Percentiles rank a stretch among this genome's conserved stretches.
Evolutionary conservation across 176 grass and related monocot species (phyloP).

Genomic region (Zoysia japonica): DNA sequence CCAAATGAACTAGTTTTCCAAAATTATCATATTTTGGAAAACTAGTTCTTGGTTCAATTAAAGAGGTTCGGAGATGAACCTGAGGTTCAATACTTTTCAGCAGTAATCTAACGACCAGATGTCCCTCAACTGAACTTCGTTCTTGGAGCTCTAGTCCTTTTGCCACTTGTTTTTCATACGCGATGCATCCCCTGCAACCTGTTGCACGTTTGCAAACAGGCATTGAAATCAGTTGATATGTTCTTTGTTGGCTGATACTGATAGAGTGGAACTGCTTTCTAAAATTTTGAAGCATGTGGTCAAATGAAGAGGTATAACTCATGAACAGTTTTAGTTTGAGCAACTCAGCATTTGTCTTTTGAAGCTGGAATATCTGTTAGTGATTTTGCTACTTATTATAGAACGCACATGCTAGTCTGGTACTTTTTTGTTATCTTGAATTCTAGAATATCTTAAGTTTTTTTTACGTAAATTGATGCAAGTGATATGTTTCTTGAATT

Average conservation of each 20-base stretch:
- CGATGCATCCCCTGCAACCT: background rate
- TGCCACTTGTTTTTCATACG: background rate
- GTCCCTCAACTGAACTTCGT: constrained; percentile 13
- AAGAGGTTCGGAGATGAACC: no score
- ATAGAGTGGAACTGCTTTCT: constrained; percentile 12
- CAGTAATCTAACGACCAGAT: background rate
- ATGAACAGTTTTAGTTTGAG: background rate
- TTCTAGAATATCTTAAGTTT: constrained; percentile 19
- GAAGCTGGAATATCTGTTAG: background rate
- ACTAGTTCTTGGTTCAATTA: no score
- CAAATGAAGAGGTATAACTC: constrained; percentile 4
- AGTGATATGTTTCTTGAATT: background rate
- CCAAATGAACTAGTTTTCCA: no score
- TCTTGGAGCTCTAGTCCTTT: background rate
- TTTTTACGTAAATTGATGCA: background rate
- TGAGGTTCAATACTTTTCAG: no score
- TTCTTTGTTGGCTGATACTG: background rate
- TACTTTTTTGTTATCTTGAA: constrained; percentile 21
- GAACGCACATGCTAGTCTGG: background rate
- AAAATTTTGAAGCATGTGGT: constrained; percentile 9
- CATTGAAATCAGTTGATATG: background rate
- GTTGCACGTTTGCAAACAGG: background rate
- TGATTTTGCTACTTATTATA: constrained; percentile 21
- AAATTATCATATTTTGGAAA: no score
- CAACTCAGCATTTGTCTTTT: background rate